Percentiles rank a stretch among this genome's conserved stretches.
These are phyloP conservation scores for Eleusine coracana DNA, from an alignment of 176 grass and related monocot species.

Conservation along the genomic window DNA sequence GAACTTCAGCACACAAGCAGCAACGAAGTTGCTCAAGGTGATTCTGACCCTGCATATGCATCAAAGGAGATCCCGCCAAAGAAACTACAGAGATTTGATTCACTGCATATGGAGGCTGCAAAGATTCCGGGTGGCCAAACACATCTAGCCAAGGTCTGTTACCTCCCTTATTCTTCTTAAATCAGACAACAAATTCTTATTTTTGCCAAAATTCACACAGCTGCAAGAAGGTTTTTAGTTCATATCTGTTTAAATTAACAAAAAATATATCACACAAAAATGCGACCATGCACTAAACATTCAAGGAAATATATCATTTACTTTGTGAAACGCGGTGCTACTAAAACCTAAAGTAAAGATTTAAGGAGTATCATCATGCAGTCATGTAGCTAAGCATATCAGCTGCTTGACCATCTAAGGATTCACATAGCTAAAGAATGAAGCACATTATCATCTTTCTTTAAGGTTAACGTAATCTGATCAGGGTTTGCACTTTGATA, in stretches of 20 bases:
- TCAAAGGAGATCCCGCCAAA: constrained; percentile 16
- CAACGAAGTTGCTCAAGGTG: constrained; percentile 28
- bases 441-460: not conserved
- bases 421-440: not conserved
- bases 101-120: constrained; percentile 64
- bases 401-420: constrained; percentile 13
- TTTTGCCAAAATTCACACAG: not conserved
- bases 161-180: constrained; percentile 13
- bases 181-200: not conserved
- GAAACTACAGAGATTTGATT: constrained; percentile 55
- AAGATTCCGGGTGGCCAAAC: constrained; percentile 39
- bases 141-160: constrained; percentile 52
- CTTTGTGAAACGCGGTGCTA: not conserved
- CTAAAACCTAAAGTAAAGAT: constrained; percentile 5
- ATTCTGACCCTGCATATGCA: constrained; percentile 23
- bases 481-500: constrained; percentile 12
- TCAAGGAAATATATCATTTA: not conserved
- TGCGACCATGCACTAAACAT: not conserved
- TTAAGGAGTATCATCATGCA: not conserved
- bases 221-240: not conserved
- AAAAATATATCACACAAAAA: not conserved
- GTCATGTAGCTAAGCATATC: not conserved
- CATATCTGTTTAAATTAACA: constrained; percentile 5
- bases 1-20: constrained; percentile 30
- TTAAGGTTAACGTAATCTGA: constrained; percentile 26